Percentiles rank a stretch among this genome's conserved stretches.
Evolutionary conservation across 1,284 basidiomycete species (phyloP).

Genomic region (Ceratobasidium sp.): DNA sequence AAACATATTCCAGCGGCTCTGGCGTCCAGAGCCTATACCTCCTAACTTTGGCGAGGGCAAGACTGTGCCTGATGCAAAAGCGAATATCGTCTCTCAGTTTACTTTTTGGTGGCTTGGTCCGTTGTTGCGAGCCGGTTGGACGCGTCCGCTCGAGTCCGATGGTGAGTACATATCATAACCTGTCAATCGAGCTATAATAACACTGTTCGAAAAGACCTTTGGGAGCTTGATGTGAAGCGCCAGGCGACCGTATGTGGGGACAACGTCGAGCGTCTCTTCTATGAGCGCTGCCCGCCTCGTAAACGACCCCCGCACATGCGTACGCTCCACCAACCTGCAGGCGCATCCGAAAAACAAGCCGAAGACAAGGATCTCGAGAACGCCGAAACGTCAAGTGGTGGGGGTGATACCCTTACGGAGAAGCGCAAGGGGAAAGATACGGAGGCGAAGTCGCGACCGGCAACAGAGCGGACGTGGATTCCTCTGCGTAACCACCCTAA

Average conservation of each 20-base stretch:
- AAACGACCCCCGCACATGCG: conserved; percentile 45
- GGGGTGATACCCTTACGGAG: conserved; percentile 1
- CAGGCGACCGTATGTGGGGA: conserved; percentile 37
- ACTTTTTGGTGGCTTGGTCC: conserved; percentile 42
- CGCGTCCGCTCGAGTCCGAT: conserved; percentile 30
- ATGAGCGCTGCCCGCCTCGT: conserved; percentile 41
- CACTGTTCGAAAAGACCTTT: conserved; percentile 12
- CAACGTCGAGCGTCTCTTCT: conserved; percentile 31
- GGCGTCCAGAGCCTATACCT: conserved; percentile 43
- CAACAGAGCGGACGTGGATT: conserved; percentile 24
- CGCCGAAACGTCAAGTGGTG: conserved; percentile 25
- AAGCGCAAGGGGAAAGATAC: neutral
- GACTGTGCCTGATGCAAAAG: conserved; percentile 37
- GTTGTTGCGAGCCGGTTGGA: conserved; percentile 28
- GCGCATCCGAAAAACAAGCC: neutral
- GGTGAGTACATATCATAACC: conserved; percentile 1
- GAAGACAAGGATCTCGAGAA: conserved; percentile 33
- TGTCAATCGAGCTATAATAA: too few relatives aligned
- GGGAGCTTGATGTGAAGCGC: conserved; percentile 41
- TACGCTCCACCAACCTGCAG: neutral
- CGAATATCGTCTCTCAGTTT: conserved; percentile 42
- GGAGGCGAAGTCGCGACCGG: conserved; percentile 4
- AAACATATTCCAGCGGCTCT: conserved; percentile 28
- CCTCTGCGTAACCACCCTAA: conserved; percentile 39
- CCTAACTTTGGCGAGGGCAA: conserved; percentile 44